phyloP scores from a whole-genome alignment of 257 asterid species.

The Solanum verrucosum region DNA sequence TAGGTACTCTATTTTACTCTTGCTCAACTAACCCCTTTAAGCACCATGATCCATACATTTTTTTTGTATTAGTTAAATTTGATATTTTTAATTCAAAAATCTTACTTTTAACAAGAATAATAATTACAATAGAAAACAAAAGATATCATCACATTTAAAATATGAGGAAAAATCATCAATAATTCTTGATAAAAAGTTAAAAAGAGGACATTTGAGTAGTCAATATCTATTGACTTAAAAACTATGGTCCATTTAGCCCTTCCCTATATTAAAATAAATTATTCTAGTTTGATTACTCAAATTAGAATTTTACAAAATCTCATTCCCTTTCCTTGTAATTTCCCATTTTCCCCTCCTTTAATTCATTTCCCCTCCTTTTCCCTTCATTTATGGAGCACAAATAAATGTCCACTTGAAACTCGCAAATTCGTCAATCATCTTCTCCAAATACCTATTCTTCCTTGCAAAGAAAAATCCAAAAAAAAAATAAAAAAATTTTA shows the following conservation, averaged over 20 bases:
- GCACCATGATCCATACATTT: background rate
- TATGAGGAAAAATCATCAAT: background rate
- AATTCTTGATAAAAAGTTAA: background rate
- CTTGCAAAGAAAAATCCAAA: background rate
- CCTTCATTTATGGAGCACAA: constrained; percentile 7
- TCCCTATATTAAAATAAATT: background rate
- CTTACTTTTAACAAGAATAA: too few species aligned
- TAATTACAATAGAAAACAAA: background rate
- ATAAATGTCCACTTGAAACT: background rate
- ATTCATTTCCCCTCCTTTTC: constrained; percentile 2
- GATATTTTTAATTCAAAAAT: too few species aligned
- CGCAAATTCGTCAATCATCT: background rate
- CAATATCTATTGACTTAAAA: background rate
- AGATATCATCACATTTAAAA: background rate
- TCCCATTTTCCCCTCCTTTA: background rate
- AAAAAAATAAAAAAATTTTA: background rate
- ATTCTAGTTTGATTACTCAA: background rate
- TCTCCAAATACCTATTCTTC: background rate
- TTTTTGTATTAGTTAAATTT: too few species aligned
- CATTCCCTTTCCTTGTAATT: background rate
- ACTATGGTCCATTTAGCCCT: background rate
- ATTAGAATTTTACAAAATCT: background rate
- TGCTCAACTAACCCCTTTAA: background rate
- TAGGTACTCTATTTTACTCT: background rate
- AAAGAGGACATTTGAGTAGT: background rate